Percentiles rank a stretch among this genome's conserved stretches.
Evolutionary conservation across 2,329 filamentous ascomycete genomes (phyloP).

Genomic region (Sporothrix dimorphospora): DNA sequence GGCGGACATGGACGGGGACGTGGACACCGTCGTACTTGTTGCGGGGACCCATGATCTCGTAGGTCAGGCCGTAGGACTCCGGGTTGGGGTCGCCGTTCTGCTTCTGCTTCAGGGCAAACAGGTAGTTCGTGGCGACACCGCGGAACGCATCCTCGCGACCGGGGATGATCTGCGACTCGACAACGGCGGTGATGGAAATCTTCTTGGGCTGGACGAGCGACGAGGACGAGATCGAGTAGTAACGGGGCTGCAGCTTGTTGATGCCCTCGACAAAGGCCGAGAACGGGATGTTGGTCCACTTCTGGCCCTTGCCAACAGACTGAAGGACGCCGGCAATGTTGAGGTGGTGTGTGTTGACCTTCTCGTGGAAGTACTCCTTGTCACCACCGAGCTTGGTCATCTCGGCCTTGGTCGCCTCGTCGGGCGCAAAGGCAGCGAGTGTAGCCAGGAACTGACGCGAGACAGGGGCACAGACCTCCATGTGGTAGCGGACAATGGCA

Average conservation of each 20-base stretch:
- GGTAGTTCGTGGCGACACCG: constrained; percentile 95
- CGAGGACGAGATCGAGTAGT: constrained; percentile 99
- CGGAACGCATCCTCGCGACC: constrained; percentile 79
- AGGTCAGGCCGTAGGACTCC: constrained; percentile 80
- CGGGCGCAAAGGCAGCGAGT: constrained; percentile 85
- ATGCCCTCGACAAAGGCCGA: constrained; percentile 92
- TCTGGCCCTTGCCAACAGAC: constrained; percentile 69
- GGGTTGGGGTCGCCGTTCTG: constrained; percentile 86
- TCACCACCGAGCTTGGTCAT: constrained; percentile 87
- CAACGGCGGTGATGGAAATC: constrained; percentile 92
- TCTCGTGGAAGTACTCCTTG: constrained; percentile 92
- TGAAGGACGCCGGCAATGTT: constrained; percentile 88
- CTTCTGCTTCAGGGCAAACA: constrained; percentile 93
- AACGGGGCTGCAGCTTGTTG: constrained; percentile 93
- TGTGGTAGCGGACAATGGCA: constrained; percentile 88
- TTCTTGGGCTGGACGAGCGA: constrained; percentile 92
- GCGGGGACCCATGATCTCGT: constrained; percentile 83
- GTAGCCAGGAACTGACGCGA: constrained; percentile 93
- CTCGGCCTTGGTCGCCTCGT: constrained; percentile 81
- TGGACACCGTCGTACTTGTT: constrained; percentile 98
- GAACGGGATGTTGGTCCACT: constrained; percentile 86
- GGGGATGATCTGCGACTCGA: constrained; percentile 79
- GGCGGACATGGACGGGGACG: constrained; percentile 91
- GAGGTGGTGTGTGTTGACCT: constrained; percentile 77
- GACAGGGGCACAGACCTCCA: constrained; percentile 93